These are phyloP conservation scores for Coprinopsis sp. DNA, from an alignment of 768 basidiomycete species.

Conservation along the genomic window DNA sequence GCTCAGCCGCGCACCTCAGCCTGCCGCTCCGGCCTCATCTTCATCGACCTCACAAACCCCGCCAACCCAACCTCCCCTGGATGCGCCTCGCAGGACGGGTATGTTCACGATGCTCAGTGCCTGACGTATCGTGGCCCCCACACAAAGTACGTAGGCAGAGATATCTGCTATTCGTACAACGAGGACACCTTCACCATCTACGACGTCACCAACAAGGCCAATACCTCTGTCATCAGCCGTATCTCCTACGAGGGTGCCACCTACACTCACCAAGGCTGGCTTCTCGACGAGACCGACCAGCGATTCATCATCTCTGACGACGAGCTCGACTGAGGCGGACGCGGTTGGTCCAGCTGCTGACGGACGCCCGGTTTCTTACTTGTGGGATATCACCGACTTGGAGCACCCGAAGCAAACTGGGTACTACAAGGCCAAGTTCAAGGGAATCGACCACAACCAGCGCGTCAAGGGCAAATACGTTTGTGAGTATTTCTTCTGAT, in stretches of 20 bases:
- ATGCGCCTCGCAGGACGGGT: conserved; percentile 22
- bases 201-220: conserved; percentile 17
- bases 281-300: conserved; percentile 24
- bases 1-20: conserved; percentile 16
- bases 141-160: conserved; percentile 21
- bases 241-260: conserved; percentile 26
- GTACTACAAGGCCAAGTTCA: conserved; percentile 24
- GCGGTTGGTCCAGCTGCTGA: conserved; percentile 18
- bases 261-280: conserved; percentile 31
- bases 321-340: conserved; percentile 22
- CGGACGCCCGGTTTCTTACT: conserved; percentile 22
- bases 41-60: conserved; percentile 25
- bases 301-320: conserved; percentile 25
- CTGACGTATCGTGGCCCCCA: conserved; percentile 26
- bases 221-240: conserved; percentile 21
- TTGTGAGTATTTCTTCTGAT: no score
- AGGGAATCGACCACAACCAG: conserved; percentile 14
- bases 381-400: conserved; percentile 28
- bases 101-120: conserved; percentile 30
- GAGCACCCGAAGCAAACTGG: conserved; percentile 23
- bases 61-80: conserved; percentile 20
- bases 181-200: conserved; percentile 28
- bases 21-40: conserved; percentile 22
- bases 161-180: conserved; percentile 29
- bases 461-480: conserved; percentile 20